Base-by-base conservation (phyloP, 2,329 filamentous ascomycete species). In the Diaporthe vaccinii region DNA sequence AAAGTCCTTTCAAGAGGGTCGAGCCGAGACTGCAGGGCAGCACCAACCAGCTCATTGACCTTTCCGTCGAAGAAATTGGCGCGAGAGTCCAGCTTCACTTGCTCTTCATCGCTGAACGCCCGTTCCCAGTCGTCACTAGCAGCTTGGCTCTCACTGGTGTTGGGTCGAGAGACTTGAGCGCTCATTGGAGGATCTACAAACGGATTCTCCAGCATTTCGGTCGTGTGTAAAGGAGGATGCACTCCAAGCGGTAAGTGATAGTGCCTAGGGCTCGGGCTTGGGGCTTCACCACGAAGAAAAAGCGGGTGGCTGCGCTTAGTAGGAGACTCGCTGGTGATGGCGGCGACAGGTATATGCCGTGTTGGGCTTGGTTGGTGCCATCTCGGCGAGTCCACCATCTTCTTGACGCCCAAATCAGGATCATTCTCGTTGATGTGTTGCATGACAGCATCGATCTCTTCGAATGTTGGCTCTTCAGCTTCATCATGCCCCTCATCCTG, bases 121-220 rank as follows among this genome's bases (percentile, higher is more conserved):
- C 93, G 93, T 80, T 98, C 95, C 97, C 97, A 99, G 83, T 98
- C 96, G 83, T 98, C 96, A 82, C 96, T 98, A 76, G 92, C 90
- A 34, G 93, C 92, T 22, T 93, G 86, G 76, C 91, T 92, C 39
- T 90, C 89, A 46, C 88, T 89, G 76, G 88, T 89, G 79, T 93
- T 91, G 73, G 95, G 87, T 72, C 90, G 90, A 41, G 88, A 87
- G 1, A 86, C 88, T 61, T 86, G 86, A 28, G 86, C 84, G 77
- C 86, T 85, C 78, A 83, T 78, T 58, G 87, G 84, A 4, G 86
- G 87, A 53, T 91, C 92, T 80, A 89, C 83, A 79, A 89, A 93
- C 68, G 88, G 92, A 85, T 92, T 91, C 80, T 90, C 92, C 80
- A 90, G 86, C 49, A 41, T 69, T 79, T 90, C 92, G 77, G 85